phyloP scores from a whole-genome alignment of 2,329 filamentous ascomycete genomes.

The Penicillium olsonii region DNA sequence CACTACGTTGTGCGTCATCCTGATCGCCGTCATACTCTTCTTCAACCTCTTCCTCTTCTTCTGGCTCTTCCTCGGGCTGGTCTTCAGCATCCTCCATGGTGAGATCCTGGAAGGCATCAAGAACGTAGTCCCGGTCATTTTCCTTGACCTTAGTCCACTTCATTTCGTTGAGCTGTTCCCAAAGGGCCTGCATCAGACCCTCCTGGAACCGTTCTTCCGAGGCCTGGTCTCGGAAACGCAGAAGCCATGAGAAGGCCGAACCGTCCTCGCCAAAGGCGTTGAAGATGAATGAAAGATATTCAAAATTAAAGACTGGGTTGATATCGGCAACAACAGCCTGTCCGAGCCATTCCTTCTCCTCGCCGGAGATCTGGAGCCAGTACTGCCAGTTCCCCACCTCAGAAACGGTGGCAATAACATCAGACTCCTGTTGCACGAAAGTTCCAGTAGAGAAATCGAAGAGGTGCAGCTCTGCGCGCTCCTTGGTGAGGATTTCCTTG shows the following conservation, averaged over 20 bases:
- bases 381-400: constrained; percentile 93
- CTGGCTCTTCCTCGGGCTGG: constrained; percentile 57
- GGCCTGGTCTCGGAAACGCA: constrained; percentile 83
- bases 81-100: constrained; percentile 79
- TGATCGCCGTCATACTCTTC: constrained; percentile 64
- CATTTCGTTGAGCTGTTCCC: constrained; percentile 91
- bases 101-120: constrained; percentile 93
- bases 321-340: constrained; percentile 85
- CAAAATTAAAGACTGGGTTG: constrained; percentile 98
- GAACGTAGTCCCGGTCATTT: constrained; percentile 87
- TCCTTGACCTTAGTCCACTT: constrained; percentile 96
- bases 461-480: constrained; percentile 83
- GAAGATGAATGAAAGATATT: constrained; percentile 98
- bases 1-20: constrained; percentile 67
- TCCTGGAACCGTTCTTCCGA: constrained; percentile 86
- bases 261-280: constrained; percentile 91
- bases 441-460: constrained; percentile 87
- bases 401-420: constrained; percentile 75
- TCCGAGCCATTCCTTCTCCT: constrained; percentile 80
- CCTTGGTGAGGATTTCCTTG: constrained; percentile 71
- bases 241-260: constrained; percentile 90
- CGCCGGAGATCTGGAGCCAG: constrained; percentile 82
- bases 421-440: constrained; percentile 76
- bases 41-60: constrained; percentile 56
- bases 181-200: constrained; percentile 90